Base-by-base conservation (phyloP, 2,329 filamentous ascomycete genomes). In the Berkeleyomyces basicola region DNA sequence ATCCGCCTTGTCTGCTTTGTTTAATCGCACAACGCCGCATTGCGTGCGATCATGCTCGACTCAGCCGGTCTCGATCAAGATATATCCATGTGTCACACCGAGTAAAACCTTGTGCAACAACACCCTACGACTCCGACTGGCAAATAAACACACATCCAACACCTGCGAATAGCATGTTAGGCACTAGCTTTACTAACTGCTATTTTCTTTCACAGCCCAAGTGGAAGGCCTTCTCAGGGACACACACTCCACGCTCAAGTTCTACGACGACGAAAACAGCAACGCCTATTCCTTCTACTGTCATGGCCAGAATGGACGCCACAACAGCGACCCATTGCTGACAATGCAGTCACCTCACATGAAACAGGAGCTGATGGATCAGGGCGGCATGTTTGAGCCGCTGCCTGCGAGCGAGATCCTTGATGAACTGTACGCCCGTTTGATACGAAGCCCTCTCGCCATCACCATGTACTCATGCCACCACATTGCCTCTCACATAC, bases 311-410 rank as follows among this genome's bases (percentile, higher is more conserved):
- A 62, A 47, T 58, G 6, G 49, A 7, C 42, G 51, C 10, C 43
- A 59, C 9, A 16, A 23, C 23, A 46, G 55, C 23, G 46, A 61
- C 31, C 14, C 42, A 1, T 4, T n/a, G 23, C 36, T 49, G 42
- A 1, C 42, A 7, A 9, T 62, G 42, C 42, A 59, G 10, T 4
- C 31, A 4, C 16, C 58, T 2, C 63, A n/a, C 6, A 10, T 58
- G 1, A 57, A 36, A 16, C 55, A 61, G 14, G 62, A 75, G 69
- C 79, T 96, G 74, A 85, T 96, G 64, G 83, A 83, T 9, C 74
- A 96, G 42, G 90, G 90, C 10, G 90, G 90, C 10, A 75, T 95
- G 67, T 87, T 91, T 61, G 92, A 96, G 71, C 80, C 88, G 14
- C 73, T 95, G 11, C 92, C 92, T 0, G 81, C 85, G 1, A 82